Base-by-base conservation (phyloP, 805 yeast genomes). In the Cyberlindnera samutprakarnensis region DNA sequence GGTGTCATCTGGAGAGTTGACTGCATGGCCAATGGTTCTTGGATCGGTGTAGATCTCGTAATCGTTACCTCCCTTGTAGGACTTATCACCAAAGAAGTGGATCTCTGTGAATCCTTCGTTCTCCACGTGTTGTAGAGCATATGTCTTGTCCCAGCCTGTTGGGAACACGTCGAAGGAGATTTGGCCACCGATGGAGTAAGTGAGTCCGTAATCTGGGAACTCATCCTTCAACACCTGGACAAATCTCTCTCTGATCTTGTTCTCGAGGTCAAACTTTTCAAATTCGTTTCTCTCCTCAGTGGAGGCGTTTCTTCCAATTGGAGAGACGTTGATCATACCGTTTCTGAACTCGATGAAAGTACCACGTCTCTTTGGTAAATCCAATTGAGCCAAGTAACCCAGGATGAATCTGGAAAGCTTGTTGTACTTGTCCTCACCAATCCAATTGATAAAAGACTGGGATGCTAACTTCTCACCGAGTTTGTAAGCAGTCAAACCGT, bases 61-160 rank as follows among this genome's bases (percentile, higher is more conserved):
- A 68, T 92, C 99, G 66, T 92, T 92, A 68, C 99, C 98, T 57
- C 99, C 99, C 66, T 77, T 62, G 71, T 82, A 82, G 46, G 95
- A 73, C 74, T 92, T 92, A 74, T 92, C 99, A 66, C 99, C 98
- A 57, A 92, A 92, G 78, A 92, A 92, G 70, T 92, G 97, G 53
- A 92, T 86, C 50, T 75, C 72, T 54, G 77, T 70, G 68, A 88
- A 92, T 45, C 81, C 77, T 64, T 90, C 96, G 39, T 69, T 62
- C 53, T 66, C 85, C 50, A 92, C 88, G 64, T 90, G 98, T 64
- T 81, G 87, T 58, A 92, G 75, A 64, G 95, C 85, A 70, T 90
- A 92, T 41, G 99, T 92, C 76, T 92, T 92, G 66, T 92, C 99
- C 99, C 99, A 92, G 56, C 99, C 98, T 43, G 96, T 85, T 69